Conservation (phyloP, 2,329 filamentous ascomycete genomes). For the Zymoseptoria passerinii region DNA sequence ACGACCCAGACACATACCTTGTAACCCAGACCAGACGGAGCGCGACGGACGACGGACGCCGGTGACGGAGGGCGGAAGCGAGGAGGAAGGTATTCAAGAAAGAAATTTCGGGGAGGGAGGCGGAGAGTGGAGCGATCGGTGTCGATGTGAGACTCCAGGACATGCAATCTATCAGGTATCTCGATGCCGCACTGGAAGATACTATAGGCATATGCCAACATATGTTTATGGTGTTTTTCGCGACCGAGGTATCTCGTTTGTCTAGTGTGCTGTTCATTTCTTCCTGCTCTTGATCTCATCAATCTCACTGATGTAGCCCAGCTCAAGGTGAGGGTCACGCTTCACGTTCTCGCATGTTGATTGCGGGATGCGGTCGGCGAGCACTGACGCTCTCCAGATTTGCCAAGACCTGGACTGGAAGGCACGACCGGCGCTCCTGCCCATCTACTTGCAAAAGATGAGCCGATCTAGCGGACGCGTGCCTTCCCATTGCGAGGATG, state of each 20-base stretch:
- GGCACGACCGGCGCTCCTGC: not conserved
- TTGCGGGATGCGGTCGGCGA: not conserved
- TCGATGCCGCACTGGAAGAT: not conserved
- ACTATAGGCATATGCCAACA: not conserved
- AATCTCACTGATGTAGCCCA: not conserved
- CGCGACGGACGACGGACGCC: conserved; percentile 16
- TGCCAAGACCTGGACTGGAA: not conserved
- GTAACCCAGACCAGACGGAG: conserved; percentile 18
- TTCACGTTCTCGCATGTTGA: not conserved
- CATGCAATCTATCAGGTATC: not conserved
- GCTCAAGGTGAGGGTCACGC: not conserved
- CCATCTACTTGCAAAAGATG: not conserved
- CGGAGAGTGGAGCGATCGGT: conserved; percentile 16
- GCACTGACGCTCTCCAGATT: not conserved
- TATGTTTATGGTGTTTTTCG: not conserved
- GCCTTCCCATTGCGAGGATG: not conserved
- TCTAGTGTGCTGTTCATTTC: not conserved
- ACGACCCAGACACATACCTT: conserved; percentile 24
- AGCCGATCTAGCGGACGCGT: not conserved
- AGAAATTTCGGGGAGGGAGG: conserved; percentile 13
- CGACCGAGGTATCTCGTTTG: not conserved
- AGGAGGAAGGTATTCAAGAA: conserved; percentile 21
- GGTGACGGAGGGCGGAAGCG: conserved; percentile 10
- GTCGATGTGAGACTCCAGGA: conserved; percentile 15
- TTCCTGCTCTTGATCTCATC: not conserved